A percentile compares a stretch with the other conserved stretches of the same genome.
These are phyloP conservation scores for Hymenoscyphus scutula DNA, from an alignment of 2,329 filamentous ascomycete genomes.

Conservation along the genomic window DNA sequence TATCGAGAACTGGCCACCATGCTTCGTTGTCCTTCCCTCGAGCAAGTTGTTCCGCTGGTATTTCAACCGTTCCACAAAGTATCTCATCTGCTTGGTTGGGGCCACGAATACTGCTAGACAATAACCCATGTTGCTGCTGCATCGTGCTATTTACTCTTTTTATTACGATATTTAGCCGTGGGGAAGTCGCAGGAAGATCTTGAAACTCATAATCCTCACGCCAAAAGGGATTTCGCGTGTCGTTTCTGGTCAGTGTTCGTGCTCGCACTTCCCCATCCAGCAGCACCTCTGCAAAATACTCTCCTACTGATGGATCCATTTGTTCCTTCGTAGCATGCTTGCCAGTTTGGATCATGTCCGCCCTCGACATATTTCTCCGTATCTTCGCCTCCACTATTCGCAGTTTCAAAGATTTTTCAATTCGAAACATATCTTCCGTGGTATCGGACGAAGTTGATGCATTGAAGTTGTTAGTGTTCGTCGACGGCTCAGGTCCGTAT, in stretches of 20 bases:
- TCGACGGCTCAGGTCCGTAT: conserved; percentile 51
- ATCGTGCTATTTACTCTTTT: conserved; percentile 57
- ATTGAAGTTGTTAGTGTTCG: conserved; percentile 19
- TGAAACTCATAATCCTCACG: conserved; percentile 75
- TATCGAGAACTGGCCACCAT: conserved; percentile 81
- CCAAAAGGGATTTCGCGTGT: conserved; percentile 74
- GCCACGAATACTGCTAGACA: conserved; percentile 32
- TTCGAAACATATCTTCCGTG: conserved; percentile 53
- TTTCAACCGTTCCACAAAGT: conserved; percentile 70
- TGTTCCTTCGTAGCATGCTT: conserved; percentile 34
- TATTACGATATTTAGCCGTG: conserved; percentile 67
- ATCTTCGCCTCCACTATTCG: conserved; percentile 63
- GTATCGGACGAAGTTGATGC: conserved; percentile 9
- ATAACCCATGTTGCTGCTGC: conserved; percentile 27
- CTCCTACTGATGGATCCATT: conserved; percentile 54
- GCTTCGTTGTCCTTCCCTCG: conserved; percentile 76
- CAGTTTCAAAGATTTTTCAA: conserved; percentile 59
- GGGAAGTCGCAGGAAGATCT: conserved; percentile 68
- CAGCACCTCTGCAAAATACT: conserved; percentile 77
- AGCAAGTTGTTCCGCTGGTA: conserved; percentile 72
- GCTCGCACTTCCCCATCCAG: conserved; percentile 77
- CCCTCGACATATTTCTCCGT: conserved; percentile 29
- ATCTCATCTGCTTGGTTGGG: conserved; percentile 45
- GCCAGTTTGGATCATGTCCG: conserved; percentile 30
- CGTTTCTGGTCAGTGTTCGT: conserved; percentile 68